Evolutionary conservation across 306 rosid species (phyloP), one percentile per base, ranked within the genome.

Genomic region (Cyclanthera cordifolia): DNA sequence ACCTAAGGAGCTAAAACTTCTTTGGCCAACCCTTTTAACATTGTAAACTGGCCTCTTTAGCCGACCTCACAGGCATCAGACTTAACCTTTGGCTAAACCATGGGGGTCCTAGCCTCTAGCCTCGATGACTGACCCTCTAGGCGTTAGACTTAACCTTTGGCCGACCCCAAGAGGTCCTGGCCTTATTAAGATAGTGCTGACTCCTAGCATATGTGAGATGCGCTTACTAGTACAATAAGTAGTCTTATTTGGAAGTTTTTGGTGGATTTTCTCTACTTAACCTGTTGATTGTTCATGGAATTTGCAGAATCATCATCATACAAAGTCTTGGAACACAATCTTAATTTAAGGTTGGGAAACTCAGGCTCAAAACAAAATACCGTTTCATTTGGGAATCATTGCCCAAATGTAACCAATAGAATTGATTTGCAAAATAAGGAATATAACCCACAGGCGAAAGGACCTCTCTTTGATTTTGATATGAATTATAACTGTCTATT

Each of bases 201-300:
- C n/a, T 78, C 95, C 98, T 53, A 87, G 94, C 82, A 83, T 87
- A 70, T 93, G 90, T 57, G 87, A 87, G 50, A 79, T 11, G 99
- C 87, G 83, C 88, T 90, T 21, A 83, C n/a, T n/a, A n/a, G 83
- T 54, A 41, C 88, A 24, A 65, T 74, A 52, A 96, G 98, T 92
- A 81, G 58, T 59, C 19, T 10, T 6, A 3, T 2, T 21, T 5
- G 30, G 28, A 24, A 15, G 30, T 6, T 6, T 3, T 32, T 27
- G 41, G 55, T 27, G 21, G 16, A 17, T 69, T 21, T 46, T 48
- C 15, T 6, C 56, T 48, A 20, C 7, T 48, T 27, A 67, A 7
- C 14, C 53, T 25, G 3, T 8, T 16, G 67, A 71, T 56, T 56
- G 46, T 15, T 23, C 10, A 45, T 43, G 32, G 1, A 7, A n/a